Conservation (phyloP, 2,329 filamentous ascomycete species). For the Dactylellina cionopaga region DNA sequence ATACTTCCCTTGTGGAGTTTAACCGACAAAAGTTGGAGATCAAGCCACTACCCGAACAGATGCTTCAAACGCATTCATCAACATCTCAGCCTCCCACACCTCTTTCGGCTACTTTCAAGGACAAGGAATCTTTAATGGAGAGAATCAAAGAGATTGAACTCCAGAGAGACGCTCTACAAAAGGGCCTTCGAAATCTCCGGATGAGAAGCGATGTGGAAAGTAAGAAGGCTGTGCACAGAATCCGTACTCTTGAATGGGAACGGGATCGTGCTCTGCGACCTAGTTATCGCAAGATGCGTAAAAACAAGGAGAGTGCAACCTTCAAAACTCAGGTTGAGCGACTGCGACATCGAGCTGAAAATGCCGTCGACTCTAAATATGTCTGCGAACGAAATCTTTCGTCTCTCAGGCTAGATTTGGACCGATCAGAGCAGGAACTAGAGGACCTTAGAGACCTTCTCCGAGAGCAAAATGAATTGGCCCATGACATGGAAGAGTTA, state of each 20-base stretch:
- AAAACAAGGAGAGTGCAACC: constrained; percentile 81
- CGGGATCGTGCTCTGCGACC: constrained; percentile 75
- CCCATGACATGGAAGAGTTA: constrained; percentile 55
- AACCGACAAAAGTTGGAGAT: constrained; percentile 59
- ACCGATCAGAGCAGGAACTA: constrained; percentile 93
- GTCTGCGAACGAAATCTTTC: constrained; percentile 89
- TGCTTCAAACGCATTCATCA: constrained; percentile 72
- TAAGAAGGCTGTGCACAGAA: constrained; percentile 82
- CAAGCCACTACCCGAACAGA: constrained; percentile 63
- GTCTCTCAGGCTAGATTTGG: constrained; percentile 94
- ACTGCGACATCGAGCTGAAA: constrained; percentile 86
- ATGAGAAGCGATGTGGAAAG: constrained; percentile 86
- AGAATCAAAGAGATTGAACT: constrained; percentile 90
- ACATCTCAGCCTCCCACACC: constrained; percentile 61
- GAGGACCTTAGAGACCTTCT: constrained; percentile 80
- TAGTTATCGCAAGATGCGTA: constrained; percentile 77
- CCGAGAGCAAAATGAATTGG: constrained; percentile 75
- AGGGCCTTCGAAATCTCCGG: constrained; percentile 83
- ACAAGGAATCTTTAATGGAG: constrained; percentile 75
- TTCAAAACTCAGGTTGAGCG: constrained; percentile 85
- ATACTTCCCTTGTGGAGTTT: constrained; percentile 65
- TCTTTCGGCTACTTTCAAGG: constrained; percentile 64
- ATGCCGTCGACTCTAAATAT: constrained; percentile 95
- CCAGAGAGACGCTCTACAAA: constrained; percentile 90
- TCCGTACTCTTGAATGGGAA: constrained; percentile 79